Conservation (phyloP, 179 eudicot species). For the Silene noctiflora region DNA sequence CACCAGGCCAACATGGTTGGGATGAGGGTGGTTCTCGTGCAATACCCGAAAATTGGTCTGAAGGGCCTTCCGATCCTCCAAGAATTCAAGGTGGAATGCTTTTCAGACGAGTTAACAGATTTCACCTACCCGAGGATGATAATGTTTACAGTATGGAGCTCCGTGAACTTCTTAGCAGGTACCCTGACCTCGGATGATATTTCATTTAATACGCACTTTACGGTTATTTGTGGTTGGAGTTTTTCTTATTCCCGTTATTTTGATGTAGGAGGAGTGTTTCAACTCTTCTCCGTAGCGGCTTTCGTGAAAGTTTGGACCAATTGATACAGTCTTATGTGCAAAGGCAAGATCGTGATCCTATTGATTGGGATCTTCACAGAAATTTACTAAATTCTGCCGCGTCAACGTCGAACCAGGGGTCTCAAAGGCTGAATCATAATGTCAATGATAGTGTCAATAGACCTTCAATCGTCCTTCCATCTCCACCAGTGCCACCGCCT, state of each 20-base stretch:
- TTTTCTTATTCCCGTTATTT: slow-evolving; percentile 13
- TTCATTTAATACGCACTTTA: background rate
- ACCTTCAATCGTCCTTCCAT: slow-evolving; percentile 58
- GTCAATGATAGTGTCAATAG: slow-evolving; percentile 47
- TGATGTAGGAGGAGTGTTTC: slow-evolving; percentile 91
- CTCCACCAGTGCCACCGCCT: slow-evolving; percentile 98
- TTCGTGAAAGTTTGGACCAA: slow-evolving; percentile 96
- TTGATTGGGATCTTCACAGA: slow-evolving; percentile 90
- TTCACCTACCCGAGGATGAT: slow-evolving; percentile 92
- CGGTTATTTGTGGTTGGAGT: slow-evolving; percentile 14
- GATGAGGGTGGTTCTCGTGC: slow-evolving; percentile 45
- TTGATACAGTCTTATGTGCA: slow-evolving; percentile 90
- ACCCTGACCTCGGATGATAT: slow-evolving; percentile 10
- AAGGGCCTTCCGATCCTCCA: slow-evolving; percentile 57
- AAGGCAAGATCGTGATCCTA: slow-evolving; percentile 73
- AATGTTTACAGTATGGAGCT: slow-evolving; percentile 98
- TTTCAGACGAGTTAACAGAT: slow-evolving; percentile 58
- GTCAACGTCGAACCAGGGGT: slow-evolving; percentile 51
- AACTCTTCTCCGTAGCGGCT: slow-evolving; percentile 91
- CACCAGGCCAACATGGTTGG: slow-evolving; percentile 49
- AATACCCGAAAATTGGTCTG: slow-evolving; percentile 59
- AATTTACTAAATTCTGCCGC: slow-evolving; percentile 61
- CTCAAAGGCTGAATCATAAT: slow-evolving; percentile 51
- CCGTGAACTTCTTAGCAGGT: slow-evolving; percentile 94
- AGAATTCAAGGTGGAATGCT: slow-evolving; percentile 54